Evolutionary conservation across 1,284 basidiomycete genomes (phyloP).

Genomic region (Coniferiporia weirii): DNA sequence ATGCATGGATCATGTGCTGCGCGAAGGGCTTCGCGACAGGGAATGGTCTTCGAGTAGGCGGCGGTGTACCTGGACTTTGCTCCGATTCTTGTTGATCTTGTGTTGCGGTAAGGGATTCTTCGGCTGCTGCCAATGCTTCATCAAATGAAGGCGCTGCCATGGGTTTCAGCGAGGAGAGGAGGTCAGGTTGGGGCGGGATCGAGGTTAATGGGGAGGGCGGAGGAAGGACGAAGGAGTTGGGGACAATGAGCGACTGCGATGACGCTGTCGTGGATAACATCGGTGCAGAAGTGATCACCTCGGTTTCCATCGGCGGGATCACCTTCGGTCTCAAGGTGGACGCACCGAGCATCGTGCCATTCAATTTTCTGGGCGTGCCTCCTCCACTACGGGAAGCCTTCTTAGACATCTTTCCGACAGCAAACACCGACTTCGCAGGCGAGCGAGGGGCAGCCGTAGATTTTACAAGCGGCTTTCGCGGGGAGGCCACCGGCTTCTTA

Average conservation of each 20-base stretch:
- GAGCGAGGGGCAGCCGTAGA: background rate
- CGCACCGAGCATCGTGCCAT: conserved; percentile 7
- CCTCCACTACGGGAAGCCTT: background rate
- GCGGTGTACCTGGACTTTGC: background rate
- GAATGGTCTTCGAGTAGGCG: conserved; percentile 35
- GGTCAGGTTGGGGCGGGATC: conserved; percentile 9
- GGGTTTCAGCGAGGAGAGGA: conserved; percentile 11
- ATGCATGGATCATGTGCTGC: conserved; percentile 66
- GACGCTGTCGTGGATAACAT: background rate
- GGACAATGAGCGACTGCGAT: conserved; percentile 15
- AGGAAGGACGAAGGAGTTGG: conserved; percentile 16
- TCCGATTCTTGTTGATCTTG: background rate
- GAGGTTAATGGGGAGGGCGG: conserved; percentile 17
- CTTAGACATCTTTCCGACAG: conserved; percentile 14
- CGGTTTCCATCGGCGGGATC: conserved; percentile 17
- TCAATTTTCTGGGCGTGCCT: conserved; percentile 7
- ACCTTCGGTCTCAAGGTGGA: conserved; percentile 11
- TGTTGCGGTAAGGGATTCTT: background rate
- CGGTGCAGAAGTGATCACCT: conserved; percentile 10
- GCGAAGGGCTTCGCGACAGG: conserved; percentile 66
- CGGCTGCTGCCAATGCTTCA: background rate
- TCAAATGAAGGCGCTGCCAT: conserved; percentile 4
- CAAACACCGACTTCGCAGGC: conserved; percentile 8
- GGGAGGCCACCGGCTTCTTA: conserved; percentile 25
- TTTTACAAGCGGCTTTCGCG: background rate